These are phyloP conservation scores for Truncatella angustata DNA, from an alignment of 2,329 filamentous ascomycete genomes.

Conservation along the genomic window DNA sequence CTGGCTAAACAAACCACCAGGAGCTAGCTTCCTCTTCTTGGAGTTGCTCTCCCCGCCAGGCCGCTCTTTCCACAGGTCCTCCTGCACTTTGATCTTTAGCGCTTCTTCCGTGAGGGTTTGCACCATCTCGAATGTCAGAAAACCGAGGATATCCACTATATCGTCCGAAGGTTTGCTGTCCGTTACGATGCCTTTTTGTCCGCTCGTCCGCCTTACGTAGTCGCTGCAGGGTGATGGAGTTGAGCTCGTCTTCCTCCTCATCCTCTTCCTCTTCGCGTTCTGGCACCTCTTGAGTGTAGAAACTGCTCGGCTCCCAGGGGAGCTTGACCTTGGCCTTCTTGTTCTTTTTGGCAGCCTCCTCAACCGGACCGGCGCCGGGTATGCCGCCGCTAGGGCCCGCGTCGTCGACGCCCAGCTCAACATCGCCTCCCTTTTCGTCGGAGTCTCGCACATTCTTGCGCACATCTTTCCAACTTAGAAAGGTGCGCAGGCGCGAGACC, in stretches of 20 bases:
- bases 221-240: slow-evolving; percentile 89
- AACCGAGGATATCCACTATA: slow-evolving; percentile 96
- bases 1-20: slow-evolving; percentile 72
- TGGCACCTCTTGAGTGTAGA: slow-evolving; percentile 87
- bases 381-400: slow-evolving; percentile 68
- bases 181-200: slow-evolving; percentile 91
- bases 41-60: slow-evolving; percentile 50
- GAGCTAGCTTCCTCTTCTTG: slow-evolving; percentile 62
- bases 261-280: slow-evolving; percentile 96
- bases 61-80: slow-evolving; percentile 79
- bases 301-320: slow-evolving; percentile 91
- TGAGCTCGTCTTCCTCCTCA: slow-evolving; percentile 96
- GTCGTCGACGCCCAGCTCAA: slow-evolving; percentile 79
- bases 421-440: slow-evolving; percentile 89
- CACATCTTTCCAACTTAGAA: slow-evolving; percentile 98
- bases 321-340: slow-evolving; percentile 94
- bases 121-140: slow-evolving; percentile 97
- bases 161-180: slow-evolving; percentile 97
- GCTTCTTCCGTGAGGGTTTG: slow-evolving; percentile 96
- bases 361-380: slow-evolving; percentile 64
- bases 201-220: slow-evolving; percentile 95
- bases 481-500: slow-evolving; percentile 90
- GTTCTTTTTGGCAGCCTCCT: slow-evolving; percentile 79
- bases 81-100: slow-evolving; percentile 91
- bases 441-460: slow-evolving; percentile 97